Conservation (phyloP, 306 rosid genomes). For the Fragaria ananassa region DNA sequence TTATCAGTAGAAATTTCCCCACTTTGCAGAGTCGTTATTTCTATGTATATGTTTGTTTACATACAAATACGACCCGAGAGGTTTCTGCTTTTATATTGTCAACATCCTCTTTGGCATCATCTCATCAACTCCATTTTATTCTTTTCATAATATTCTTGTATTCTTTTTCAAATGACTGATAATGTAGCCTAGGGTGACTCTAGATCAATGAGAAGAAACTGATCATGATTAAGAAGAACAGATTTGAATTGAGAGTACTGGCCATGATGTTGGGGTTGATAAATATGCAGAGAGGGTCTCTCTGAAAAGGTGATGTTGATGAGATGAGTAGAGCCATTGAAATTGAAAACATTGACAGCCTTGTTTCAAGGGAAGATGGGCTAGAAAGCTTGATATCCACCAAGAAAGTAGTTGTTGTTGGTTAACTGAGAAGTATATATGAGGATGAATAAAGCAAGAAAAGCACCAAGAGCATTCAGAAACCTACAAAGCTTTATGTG, state of each 20-base stretch:
- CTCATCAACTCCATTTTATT: conserved; percentile 12
- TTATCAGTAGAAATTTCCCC: conserved; percentile 34
- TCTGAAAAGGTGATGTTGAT: conserved; percentile 55
- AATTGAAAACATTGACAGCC: conserved; percentile 58
- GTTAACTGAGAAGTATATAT: conserved; percentile 28
- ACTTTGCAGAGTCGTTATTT: conserved; percentile 20
- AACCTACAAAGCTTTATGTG: conserved; percentile 40
- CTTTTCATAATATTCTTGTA: not conserved
- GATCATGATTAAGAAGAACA: conserved; percentile 44
- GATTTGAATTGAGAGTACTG: conserved; percentile 27
- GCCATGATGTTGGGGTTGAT: conserved; percentile 74
- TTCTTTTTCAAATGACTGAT: conserved; percentile 4
- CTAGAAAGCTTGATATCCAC: conserved; percentile 58
- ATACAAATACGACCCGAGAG: not conserved
- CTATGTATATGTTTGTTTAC: conserved; percentile 8
- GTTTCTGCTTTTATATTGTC: conserved; percentile 14
- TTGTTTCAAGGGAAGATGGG: conserved; percentile 47
- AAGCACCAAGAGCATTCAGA: conserved; percentile 34
- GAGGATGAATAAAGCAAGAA: conserved; percentile 58
- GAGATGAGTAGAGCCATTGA: conserved; percentile 63
- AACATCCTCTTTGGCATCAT: conserved; percentile 23
- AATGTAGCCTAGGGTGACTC: conserved; percentile 31
- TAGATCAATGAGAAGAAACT: conserved; percentile 39
- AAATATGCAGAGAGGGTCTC: conserved; percentile 38
- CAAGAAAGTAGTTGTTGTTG: conserved; percentile 66